Evolutionary conservation across 2,329 filamentous ascomycete species (phyloP).

Genomic region (Sclerotinia borealis): DNA sequence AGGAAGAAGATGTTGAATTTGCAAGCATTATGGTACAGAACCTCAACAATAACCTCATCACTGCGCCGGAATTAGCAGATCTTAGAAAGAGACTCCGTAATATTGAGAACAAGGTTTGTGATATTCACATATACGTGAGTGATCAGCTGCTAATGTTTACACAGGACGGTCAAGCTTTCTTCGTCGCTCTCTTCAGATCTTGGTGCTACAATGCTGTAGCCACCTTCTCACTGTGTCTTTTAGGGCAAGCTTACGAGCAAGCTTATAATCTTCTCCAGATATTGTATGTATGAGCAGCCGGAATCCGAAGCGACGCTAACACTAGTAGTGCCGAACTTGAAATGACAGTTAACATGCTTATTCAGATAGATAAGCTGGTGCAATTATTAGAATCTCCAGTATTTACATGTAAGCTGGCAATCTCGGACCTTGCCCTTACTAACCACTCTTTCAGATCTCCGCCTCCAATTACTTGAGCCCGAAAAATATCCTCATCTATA

Average conservation of each 20-base stretch:
- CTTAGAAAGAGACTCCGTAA: constrained; percentile 85
- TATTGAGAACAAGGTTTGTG: constrained; percentile 68
- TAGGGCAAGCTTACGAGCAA: constrained; percentile 96
- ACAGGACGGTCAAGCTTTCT: constrained; percentile 89
- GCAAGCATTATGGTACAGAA: constrained; percentile 99
- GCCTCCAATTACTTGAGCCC: constrained; percentile 88
- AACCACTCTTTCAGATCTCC: constrained; percentile 58
- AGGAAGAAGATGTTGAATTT: constrained; percentile 97
- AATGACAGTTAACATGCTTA: constrained; percentile 98
- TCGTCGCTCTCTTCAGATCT: constrained; percentile 87
- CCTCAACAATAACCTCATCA: constrained; percentile 97
- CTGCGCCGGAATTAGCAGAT: constrained; percentile 87
- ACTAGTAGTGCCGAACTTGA: constrained; percentile 76
- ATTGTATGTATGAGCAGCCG: constrained; percentile 52
- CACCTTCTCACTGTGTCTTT: constrained; percentile 89
- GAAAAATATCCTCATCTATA: constrained; percentile 94
- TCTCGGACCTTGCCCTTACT: neutral
- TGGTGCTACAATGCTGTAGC: constrained; percentile 99
- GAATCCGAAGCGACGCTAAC: constrained; percentile 22
- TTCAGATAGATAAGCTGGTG: constrained; percentile 97
- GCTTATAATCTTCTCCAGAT: constrained; percentile 94
- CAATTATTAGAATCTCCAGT: constrained; percentile 95
- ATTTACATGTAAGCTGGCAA: constrained; percentile 75
- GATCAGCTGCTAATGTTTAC: constrained; percentile 14
- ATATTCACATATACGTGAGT: neutral